These are phyloP conservation scores for Fomitopsis schrenkii DNA, from an alignment of 1,284 basidiomycete species.

Conservation along the genomic window DNA sequence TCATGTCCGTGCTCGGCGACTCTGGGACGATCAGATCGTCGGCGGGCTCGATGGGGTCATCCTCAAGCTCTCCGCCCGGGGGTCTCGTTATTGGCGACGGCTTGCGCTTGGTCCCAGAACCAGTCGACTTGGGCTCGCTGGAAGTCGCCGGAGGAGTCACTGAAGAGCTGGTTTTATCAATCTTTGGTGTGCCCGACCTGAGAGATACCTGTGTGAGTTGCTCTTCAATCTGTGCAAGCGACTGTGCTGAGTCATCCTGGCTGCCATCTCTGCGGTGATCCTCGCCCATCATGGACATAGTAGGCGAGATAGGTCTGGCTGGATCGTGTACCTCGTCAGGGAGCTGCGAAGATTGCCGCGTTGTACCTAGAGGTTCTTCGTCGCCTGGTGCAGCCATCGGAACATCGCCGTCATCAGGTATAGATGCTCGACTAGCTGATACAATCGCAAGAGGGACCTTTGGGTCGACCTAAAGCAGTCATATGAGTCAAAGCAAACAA, in stretches of 20 bases:
- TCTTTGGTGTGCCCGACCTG: neutral
- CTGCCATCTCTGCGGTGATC: neutral
- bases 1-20: constrained; percentile 5
- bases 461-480: neutral
- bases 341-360: neutral
- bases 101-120: neutral
- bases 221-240: neutral
- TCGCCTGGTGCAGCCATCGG: neutral
- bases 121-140: neutral
- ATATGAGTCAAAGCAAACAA: neutral
- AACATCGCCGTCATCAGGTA: neutral
- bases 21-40: constrained; percentile 10
- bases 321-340: neutral
- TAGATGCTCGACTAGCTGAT: neutral
- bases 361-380: neutral
- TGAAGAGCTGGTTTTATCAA: neutral
- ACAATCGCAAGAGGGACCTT: neutral
- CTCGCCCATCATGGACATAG: neutral
- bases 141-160: neutral
- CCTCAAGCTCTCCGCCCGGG: constrained; percentile 3
- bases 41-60: constrained; percentile 16
- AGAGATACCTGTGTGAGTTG: neutral
- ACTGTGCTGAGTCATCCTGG: too few relatives aligned
- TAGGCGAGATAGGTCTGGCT: neutral
- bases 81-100: neutral